Base-by-base conservation (phyloP, 495 filamentous ascomycete genomes). In the Choiromyces venosus region DNA sequence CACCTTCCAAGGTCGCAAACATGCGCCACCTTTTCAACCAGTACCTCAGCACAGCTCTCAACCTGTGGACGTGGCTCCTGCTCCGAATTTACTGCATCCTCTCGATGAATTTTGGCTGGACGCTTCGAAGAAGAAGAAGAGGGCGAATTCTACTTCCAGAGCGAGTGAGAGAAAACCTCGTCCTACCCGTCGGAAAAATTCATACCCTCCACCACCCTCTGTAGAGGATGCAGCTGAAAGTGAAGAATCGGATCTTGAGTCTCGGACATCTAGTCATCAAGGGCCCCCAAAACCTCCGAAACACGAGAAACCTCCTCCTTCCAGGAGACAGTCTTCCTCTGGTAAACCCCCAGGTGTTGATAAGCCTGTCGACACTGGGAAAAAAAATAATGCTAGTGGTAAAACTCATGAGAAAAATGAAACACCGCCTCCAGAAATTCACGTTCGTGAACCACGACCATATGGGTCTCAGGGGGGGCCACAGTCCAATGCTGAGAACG, bases 191-290 rank as follows among this genome's bases (percentile, higher is more conserved):
- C 52, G 52, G 52, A 61, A 33, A 18, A 61, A 61, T 29, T 61
- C 52, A 16, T 61, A 61, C 52, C 52, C 52, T 61, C 52, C 52
- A 18, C 52, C 52, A 1, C 52, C 52, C 25, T 33, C 52, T 16
- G 52, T 61, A 14, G 52, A 61, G 52, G 52, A 61, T 29, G 52
- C 52, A 33, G 52, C 52, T 33, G 52, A 61, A 61, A 61, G 52
- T 61, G 52, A 29, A 33, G 52, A 61, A 61, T 61, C 52, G 52
- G 52, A 61, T 2, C 52, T 61, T 61, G 52, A 61, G 52, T 61
- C 52, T 29, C 52, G 25, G 52, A 14, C 25, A 61, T 61, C 52
- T 33, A 18, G 25, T 18, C 52, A 33, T 4, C 52, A 33, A 25
- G 52, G 25, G 52, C 25, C 52, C 52, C 25, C 52, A 29, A 61